phyloP scores from a whole-genome alignment of 768 basidiomycete genomes.

The Trametes cingulata region DNA sequence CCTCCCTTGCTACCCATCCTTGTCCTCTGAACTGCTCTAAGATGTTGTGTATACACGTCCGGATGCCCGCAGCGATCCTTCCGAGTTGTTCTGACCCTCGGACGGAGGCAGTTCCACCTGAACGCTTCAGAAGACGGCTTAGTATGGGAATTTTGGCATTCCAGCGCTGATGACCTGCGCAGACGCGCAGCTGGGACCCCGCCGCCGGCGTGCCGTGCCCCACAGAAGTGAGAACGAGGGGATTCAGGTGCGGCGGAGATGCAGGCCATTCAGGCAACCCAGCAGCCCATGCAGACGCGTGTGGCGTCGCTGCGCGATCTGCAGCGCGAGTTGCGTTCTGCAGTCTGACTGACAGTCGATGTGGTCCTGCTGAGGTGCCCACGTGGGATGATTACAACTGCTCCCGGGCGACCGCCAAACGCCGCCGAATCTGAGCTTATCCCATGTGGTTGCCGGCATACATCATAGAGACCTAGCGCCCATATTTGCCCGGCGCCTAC shows the following conservation, averaged over 20 bases:
- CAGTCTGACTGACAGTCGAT: not conserved
- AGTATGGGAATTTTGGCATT: constrained; percentile 3
- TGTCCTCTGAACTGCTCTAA: not conserved
- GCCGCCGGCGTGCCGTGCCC: not conserved
- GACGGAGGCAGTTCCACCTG: not conserved
- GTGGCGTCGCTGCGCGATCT: too few relatives aligned
- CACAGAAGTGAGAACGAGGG: not conserved
- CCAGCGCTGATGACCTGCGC: constrained; percentile 1
- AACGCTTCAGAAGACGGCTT: not conserved
- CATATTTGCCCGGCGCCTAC: not conserved
- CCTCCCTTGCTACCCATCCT: not conserved
- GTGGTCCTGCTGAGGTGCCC: too few relatives aligned
- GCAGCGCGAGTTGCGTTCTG: too few relatives aligned
- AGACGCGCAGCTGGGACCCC: not conserved
- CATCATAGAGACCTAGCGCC: constrained; percentile 13
- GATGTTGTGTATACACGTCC: not conserved
- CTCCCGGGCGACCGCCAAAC: not conserved
- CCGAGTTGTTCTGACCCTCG: not conserved
- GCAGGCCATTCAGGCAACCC: not conserved
- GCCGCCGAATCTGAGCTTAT: not conserved
- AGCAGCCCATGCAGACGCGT: not conserved
- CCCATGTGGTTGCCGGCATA: not conserved
- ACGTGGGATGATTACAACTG: not conserved
- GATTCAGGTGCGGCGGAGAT: not conserved
- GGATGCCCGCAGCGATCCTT: not conserved